A percentile compares a stretch with the other conserved stretches of the same genome.
These are phyloP conservation scores for Salvia miltiorrhiza DNA, from an alignment of 257 asterid genomes.

Conservation along the genomic window DNA sequence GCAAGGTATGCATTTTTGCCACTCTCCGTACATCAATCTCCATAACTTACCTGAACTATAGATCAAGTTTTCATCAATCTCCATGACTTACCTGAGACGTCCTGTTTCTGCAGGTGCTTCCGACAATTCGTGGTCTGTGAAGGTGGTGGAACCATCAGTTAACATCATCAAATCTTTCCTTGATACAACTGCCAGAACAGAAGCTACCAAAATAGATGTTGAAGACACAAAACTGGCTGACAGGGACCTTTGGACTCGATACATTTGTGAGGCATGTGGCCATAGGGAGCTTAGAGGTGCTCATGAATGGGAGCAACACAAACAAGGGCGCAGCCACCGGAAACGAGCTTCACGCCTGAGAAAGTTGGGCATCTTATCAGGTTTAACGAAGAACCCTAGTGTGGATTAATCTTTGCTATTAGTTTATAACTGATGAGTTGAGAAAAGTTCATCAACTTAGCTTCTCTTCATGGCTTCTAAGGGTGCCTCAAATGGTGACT, in stretches of 20 bases:
- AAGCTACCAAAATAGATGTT: slow-evolving; percentile 18
- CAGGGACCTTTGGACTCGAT: slow-evolving; percentile 77
- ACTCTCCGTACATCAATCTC: neutral
- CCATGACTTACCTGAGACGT: neutral
- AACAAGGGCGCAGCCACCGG: slow-evolving; percentile 72
- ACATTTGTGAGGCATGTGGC: slow-evolving; percentile 78
- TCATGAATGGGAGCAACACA: slow-evolving; percentile 92
- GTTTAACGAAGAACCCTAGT: neutral
- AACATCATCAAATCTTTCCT: slow-evolving; percentile 59
- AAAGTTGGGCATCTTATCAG: slow-evolving; percentile 27
- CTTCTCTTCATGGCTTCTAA: neutral
- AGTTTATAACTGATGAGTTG: neutral
- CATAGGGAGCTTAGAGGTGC: slow-evolving; percentile 79
- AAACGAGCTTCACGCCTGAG: slow-evolving; percentile 63
- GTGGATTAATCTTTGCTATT: neutral
- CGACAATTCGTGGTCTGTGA: slow-evolving; percentile 51
- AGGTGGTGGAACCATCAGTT: slow-evolving; percentile 62
- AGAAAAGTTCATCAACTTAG: neutral
- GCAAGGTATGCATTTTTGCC: slow-evolving; percentile 35
- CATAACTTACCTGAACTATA: neutral
- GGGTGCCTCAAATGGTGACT: too few relatives aligned
- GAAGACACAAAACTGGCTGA: slow-evolving; percentile 30
- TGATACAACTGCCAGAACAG: slow-evolving; percentile 14
- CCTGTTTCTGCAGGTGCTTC: slow-evolving; percentile 34
- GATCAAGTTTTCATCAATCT: neutral